Evolutionary conservation across 1,284 basidiomycete species (phyloP).

Genomic region (Marasmius fiardii): DNA sequence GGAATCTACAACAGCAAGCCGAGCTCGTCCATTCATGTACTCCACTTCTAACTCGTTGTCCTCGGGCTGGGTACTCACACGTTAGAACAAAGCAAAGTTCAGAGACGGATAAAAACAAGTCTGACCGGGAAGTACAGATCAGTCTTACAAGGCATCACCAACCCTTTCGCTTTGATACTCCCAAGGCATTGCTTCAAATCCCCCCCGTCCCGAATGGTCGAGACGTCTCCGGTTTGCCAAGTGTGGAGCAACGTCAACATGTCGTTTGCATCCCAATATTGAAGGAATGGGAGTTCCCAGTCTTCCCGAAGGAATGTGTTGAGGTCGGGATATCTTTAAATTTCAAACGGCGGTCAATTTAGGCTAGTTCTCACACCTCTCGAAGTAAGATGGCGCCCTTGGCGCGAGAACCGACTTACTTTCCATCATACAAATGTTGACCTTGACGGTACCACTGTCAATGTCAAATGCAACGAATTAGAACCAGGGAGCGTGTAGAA

Average conservation of each 20-base stretch:
- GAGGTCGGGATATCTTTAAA: conserved; percentile 41
- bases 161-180: conserved; percentile 44
- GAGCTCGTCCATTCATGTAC: conserved; percentile 35
- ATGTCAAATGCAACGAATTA: not conserved
- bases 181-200: conserved; percentile 36
- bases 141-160: conserved; percentile 58
- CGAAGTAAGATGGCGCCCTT: conserved; percentile 11
- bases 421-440: conserved; percentile 39
- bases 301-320: conserved; percentile 47
- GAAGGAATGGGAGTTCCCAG: conserved; percentile 48
- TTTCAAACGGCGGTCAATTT: not conserved
- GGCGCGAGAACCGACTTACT: too few relatives aligned
- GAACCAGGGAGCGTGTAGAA: not conserved
- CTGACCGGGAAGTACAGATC: conserved; percentile 57
- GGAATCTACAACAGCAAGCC: conserved; percentile 48
- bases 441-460: conserved; percentile 55
- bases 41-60: conserved; percentile 50
- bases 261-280: conserved; percentile 56
- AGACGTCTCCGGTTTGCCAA: conserved; percentile 52
- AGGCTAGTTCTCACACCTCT: not conserved
- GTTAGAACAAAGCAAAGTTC: not conserved
- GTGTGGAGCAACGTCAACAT: conserved; percentile 50
- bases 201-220: conserved; percentile 41
- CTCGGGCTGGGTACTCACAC: conserved; percentile 32
- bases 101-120: not conserved